Evolutionary conservation across 495 filamentous ascomycete species (phyloP).

Genomic region (Annulohypoxylon nitens): DNA sequence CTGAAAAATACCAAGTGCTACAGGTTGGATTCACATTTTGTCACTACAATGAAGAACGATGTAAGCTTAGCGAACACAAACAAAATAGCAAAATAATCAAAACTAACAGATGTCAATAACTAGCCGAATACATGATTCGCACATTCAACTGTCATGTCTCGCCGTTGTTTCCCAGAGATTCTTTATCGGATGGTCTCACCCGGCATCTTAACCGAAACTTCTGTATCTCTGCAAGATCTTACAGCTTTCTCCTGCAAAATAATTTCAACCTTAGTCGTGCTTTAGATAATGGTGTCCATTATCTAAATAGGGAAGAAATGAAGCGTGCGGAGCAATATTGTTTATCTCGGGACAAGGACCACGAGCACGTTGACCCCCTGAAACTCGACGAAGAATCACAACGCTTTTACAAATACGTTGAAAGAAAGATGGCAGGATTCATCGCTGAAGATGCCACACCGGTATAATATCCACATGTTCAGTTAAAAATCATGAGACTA

Average conservation of each 20-base stretch:
- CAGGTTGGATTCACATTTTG: slow-evolving; percentile 82
- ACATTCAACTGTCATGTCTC: slow-evolving; percentile 79
- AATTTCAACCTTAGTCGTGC: slow-evolving; percentile 72
- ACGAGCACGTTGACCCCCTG: slow-evolving; percentile 62
- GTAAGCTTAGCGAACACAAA: slow-evolving; percentile 11
- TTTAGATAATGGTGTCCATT: slow-evolving; percentile 72
- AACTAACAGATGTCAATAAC: slow-evolving; percentile 16
- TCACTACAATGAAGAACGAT: slow-evolving; percentile 64
- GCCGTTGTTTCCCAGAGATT: slow-evolving; percentile 57
- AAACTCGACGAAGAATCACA: slow-evolving; percentile 67
- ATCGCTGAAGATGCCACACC: not conserved
- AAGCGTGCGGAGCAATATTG: slow-evolving; percentile 55
- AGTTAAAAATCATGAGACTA: slow-evolving; percentile 8
- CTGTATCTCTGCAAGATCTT: slow-evolving; percentile 60
- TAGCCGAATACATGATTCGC: slow-evolving; percentile 54
- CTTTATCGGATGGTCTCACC: slow-evolving; percentile 16
- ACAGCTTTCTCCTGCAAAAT: slow-evolving; percentile 72
- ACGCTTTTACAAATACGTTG: slow-evolving; percentile 66
- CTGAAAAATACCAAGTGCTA: slow-evolving; percentile 77
- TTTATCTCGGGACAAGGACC: slow-evolving; percentile 52
- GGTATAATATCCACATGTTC: not conserved
- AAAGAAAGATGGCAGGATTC: slow-evolving; percentile 65
- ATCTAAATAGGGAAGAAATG: slow-evolving; percentile 77
- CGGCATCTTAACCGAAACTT: slow-evolving; percentile 53
- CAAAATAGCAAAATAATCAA: not conserved